Evolutionary conservation across 495 filamentous ascomycete genomes (phyloP), one percentile per base, ranked within the genome.

Genomic region (Aspergillus coremiiformis): DNA sequence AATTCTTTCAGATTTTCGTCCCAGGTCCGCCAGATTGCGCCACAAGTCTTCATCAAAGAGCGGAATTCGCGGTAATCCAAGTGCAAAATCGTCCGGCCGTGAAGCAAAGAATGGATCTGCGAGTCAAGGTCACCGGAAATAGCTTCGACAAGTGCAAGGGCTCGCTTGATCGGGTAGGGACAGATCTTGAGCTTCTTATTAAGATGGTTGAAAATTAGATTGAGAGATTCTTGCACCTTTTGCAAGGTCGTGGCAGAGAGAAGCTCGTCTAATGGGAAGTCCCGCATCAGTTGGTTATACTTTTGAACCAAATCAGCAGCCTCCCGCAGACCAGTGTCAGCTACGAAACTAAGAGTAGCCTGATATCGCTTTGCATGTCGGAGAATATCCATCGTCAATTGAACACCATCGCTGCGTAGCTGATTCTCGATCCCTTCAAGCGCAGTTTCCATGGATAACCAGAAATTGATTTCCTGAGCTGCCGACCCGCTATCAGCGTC

Each of bases 231-330:
- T 62, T 91, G 81, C n/a, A 96, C 83, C 65, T 94, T 96, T 57
- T 82, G 78, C 39, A 97, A 67, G 2, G 90, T 90, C 5, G 91
- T 93, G 4, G 94, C 90, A 32, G 93, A 94, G 2, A 96, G 77
- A 19, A 99, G 72, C 63, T 99, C 94, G 64, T 96, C 90, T 37
- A 96, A 78, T 1, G 93, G 93, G 56, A 99, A 99, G 62, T 97
- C 94, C 39, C 93, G 83, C 91, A 99, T 96, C 14, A 97, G 76
- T 67, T 93, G 88, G 67, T 99, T 99, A 71, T 96, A 97, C 63
- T 95, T 96, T 72, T 96, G 90, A 32, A 97, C 93, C 70, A 85
- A 82, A 54, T 99, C 92, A 58, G 85, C 90, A 39, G 90, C 89
- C 64, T 97, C 94, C 66, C 90, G 93, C 65, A 99, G 70, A 2